Conservation (phyloP, 495 filamentous ascomycete species). For the Ramalina peruviana region DNA sequence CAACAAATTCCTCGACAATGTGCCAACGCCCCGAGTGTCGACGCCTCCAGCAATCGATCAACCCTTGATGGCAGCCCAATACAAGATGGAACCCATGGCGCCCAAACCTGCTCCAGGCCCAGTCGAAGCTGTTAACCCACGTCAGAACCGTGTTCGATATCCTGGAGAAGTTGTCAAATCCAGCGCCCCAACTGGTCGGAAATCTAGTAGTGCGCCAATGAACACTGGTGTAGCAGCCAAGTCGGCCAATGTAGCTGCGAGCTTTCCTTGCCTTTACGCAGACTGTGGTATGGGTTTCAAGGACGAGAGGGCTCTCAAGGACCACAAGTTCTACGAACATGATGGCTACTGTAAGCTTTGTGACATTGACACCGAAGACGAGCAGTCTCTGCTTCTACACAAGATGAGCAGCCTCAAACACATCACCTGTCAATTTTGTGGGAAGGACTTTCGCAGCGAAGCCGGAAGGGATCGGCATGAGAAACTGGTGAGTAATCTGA, state of each 20-base stretch:
- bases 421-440: conserved; percentile 37
- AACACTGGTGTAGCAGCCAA: conserved; percentile 3
- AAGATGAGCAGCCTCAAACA: conserved; percentile 29
- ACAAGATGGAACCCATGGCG: no score
- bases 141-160: no score
- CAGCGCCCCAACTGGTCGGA: no score
- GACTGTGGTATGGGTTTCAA: conserved; percentile 52
- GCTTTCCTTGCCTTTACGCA: conserved; percentile 42
- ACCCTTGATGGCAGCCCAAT: no score
- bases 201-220: not conserved
- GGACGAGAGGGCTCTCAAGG: conserved; percentile 24
- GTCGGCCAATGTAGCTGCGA: conserved; percentile 10
- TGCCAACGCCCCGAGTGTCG: no score
- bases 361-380: conserved; percentile 33
- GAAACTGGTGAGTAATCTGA: conserved; percentile 24
- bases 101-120: no score
- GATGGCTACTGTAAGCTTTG: conserved; percentile 40
- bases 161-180: no score
- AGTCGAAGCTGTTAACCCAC: no score
- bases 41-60: no score
- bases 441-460: conserved; percentile 33
- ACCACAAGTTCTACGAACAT: conserved; percentile 30
- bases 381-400: conserved; percentile 28
- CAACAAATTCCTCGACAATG: no score
- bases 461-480: conserved; percentile 33